Conservation (phyloP, 129 eudicot species). For the Dittrichia graveolens region DNA sequence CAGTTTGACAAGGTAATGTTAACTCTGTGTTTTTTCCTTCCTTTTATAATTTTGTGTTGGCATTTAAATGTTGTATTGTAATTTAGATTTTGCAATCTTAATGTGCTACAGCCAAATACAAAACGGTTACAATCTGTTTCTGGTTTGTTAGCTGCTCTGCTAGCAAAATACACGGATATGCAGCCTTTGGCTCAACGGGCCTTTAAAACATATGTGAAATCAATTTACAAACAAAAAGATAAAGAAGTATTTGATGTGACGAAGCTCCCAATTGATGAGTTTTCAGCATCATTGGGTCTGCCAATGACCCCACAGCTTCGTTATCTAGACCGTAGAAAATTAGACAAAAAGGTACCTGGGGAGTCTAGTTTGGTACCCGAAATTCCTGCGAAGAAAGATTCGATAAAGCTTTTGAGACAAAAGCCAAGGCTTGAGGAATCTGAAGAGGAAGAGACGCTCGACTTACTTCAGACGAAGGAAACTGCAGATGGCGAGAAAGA, state of each 20-base stretch:
- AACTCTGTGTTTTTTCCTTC: not conserved
- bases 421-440: slow-evolving; percentile 38
- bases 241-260: slow-evolving; percentile 83
- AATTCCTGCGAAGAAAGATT: slow-evolving; percentile 35
- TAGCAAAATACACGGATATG: slow-evolving; percentile 69
- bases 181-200: slow-evolving; percentile 77
- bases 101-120: slow-evolving; percentile 59
- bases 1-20: slow-evolving; percentile 53
- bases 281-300: slow-evolving; percentile 88
- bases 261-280: slow-evolving; percentile 84
- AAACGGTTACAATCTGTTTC: slow-evolving; percentile 75
- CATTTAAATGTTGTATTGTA: slow-evolving; percentile 1
- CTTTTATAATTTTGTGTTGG: not conserved
- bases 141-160: slow-evolving; percentile 65
- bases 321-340: slow-evolving; percentile 57
- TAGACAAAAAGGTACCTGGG: slow-evolving; percentile 39
- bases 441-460: slow-evolving; percentile 39
- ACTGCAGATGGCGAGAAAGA: slow-evolving; percentile 31
- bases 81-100: not conserved
- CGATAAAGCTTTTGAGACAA: slow-evolving; percentile 15
- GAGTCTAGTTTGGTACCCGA: slow-evolving; percentile 43
- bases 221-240: slow-evolving; percentile 69
- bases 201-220: slow-evolving; percentile 74
- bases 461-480: slow-evolving; percentile 51
- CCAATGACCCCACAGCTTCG: slow-evolving; percentile 95